Evolutionary conservation across 78 protist species (phyloP).

Genomic region (Dictyostelium citrinum): DNA sequence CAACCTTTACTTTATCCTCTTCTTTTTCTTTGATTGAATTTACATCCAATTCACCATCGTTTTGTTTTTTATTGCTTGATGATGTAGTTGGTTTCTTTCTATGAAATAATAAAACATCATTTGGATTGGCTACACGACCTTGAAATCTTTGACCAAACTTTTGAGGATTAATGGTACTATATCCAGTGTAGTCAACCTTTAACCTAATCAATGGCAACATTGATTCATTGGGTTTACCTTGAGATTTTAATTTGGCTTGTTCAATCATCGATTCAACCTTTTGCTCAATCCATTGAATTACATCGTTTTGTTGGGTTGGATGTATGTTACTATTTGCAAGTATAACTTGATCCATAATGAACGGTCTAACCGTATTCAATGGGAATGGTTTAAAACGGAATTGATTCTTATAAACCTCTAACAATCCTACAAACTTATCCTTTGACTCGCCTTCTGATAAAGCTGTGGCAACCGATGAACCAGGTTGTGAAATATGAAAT

Average conservation of each 20-base stretch:
- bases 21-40: not conserved
- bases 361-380: slow-evolving; percentile 86
- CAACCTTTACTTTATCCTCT: slow-evolving; percentile 73
- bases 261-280: slow-evolving; percentile 22
- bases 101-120: slow-evolving; percentile 74
- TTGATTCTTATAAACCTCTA: slow-evolving; percentile 70
- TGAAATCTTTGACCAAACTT: slow-evolving; percentile 85
- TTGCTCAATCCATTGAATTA: slow-evolving; percentile 23
- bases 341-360: slow-evolving; percentile 54
- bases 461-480: slow-evolving; percentile 93
- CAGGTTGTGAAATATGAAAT: slow-evolving; percentile 93
- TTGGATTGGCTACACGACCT: slow-evolving; percentile 89
- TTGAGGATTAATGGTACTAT: slow-evolving; percentile 68
- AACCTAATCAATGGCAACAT: slow-evolving; percentile 70
- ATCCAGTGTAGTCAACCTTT: slow-evolving; percentile 78
- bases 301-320: slow-evolving; percentile 56
- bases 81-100: slow-evolving; percentile 34
- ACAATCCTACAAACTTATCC: slow-evolving; percentile 89
- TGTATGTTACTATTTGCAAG: slow-evolving; percentile 42
- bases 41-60: not conserved
- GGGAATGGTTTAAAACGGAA: slow-evolving; percentile 66
- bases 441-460: slow-evolving; percentile 89
- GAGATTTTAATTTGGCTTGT: not conserved
- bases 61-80: not conserved
- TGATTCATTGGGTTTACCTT: slow-evolving; percentile 17